Conservation (phyloP, 148 eudicot genomes). For the Chenopodium formosanum region DNA sequence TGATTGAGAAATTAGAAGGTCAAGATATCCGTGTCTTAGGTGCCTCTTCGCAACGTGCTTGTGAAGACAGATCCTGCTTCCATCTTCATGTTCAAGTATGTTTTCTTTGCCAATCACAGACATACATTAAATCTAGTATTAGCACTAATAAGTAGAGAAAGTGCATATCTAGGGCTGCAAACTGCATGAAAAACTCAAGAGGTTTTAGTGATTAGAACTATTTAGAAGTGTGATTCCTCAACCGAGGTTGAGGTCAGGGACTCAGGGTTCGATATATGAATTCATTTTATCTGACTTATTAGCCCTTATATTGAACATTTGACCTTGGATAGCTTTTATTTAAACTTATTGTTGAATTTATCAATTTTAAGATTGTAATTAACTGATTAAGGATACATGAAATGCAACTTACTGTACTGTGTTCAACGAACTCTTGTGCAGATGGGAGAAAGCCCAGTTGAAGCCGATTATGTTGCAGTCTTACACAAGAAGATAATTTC, state of each 20-base stretch:
- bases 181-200: background rate
- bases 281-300: too few relatives aligned
- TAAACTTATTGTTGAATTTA: background rate
- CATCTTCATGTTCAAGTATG: constrained; percentile 53
- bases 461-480: constrained; percentile 35
- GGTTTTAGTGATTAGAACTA: background rate
- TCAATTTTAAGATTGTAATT: too few relatives aligned
- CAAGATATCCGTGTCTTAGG: constrained; percentile 34
- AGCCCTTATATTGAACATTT: background rate
- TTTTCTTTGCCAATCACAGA: background rate
- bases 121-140: background rate
- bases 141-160: background rate
- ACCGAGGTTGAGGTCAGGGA: background rate
- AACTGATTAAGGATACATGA: too few relatives aligned
- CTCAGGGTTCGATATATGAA: too few relatives aligned
- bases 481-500: constrained; percentile 32
- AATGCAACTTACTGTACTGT: background rate
- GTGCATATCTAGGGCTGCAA: background rate
- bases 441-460: constrained; percentile 28
- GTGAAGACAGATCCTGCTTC: constrained; percentile 45
- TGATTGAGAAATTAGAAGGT: constrained; percentile 39
- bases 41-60: constrained; percentile 35
- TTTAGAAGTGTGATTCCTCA: background rate
- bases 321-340: background rate
- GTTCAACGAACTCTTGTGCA: constrained; percentile 15